A percentile compares a stretch with the other conserved stretches of the same genome.
These are phyloP conservation scores for Coemansia sp. DNA, from an alignment of 192 early-diverging fungal species.

Conservation along the genomic window DNA sequence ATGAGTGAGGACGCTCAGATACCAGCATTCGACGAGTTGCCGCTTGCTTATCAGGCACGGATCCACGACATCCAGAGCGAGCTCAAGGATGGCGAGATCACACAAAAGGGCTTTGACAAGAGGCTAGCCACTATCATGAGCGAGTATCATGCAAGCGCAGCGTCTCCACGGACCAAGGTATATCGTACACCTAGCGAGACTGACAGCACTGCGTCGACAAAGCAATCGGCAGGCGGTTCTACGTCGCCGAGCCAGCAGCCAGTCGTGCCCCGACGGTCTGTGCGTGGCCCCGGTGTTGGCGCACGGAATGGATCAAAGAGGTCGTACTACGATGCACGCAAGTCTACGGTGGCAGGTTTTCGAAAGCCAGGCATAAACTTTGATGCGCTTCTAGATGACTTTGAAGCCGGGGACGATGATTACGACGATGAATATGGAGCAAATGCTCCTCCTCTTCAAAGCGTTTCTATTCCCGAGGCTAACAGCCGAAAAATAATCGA, in stretches of 20 bases:
- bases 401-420: slow-evolving; percentile 18
- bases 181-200: background rate
- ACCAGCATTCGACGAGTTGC: slow-evolving; percentile 43
- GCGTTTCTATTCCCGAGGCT: background rate
- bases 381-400: slow-evolving; percentile 44
- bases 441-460: background rate
- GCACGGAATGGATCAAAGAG: slow-evolving; percentile 15
- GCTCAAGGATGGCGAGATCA: slow-evolving; percentile 68
- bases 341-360: slow-evolving; percentile 41
- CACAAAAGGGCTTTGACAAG: slow-evolving; percentile 74
- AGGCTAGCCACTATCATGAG: slow-evolving; percentile 58
- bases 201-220: background rate
- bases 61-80: slow-evolving; percentile 55
- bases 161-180: background rate
- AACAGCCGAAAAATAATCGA: background rate
- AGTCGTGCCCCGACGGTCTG: background rate
- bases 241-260: background rate
- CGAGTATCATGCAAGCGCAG: slow-evolving; percentile 42
- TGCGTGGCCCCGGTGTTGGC: background rate
- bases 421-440: slow-evolving; percentile 12
- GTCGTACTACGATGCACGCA: slow-evolving; percentile 37
- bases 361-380: slow-evolving; percentile 51
- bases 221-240: background rate
- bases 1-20: slow-evolving; percentile 19
- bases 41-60: slow-evolving; percentile 37